phyloP scores from a whole-genome alignment of 2,329 filamentous ascomycete genomes.

The Domatiomyces catenatus region DNA sequence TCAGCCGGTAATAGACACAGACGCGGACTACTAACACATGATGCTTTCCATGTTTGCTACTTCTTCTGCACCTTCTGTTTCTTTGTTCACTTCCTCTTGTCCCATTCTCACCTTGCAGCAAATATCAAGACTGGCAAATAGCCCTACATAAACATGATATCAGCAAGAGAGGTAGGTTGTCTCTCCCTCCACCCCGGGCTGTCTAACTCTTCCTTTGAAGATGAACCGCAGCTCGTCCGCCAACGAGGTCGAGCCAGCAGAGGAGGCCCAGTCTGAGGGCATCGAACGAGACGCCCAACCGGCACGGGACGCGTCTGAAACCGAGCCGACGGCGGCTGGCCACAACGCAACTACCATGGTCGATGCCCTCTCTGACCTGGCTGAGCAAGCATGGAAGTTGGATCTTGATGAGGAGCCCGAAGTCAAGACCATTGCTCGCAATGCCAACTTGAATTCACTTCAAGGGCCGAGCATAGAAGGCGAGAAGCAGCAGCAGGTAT shows the following conservation, averaged over 20 bases:
- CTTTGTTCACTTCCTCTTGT: not conserved
- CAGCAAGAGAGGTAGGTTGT: not conserved
- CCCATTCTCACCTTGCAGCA: not conserved
- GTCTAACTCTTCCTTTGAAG: not conserved
- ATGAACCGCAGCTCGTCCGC: not conserved
- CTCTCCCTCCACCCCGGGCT: not conserved
- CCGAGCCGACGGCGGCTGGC: not conserved
- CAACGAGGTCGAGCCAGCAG: not conserved
- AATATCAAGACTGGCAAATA: not conserved
- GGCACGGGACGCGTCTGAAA: not conserved
- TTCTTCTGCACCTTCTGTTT: not conserved
- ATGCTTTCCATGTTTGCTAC: not conserved
- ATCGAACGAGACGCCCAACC: not conserved
- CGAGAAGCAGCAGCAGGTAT: not conserved
- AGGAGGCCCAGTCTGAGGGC: not conserved
- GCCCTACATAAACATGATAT: not conserved
- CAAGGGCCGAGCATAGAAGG: not conserved
- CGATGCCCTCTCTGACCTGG: not conserved
- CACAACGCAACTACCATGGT: not conserved
- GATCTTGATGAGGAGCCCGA: not conserved
- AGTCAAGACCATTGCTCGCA: not conserved
- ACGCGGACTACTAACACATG: not conserved
- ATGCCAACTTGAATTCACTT: not conserved
- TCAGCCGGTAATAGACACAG: not conserved
- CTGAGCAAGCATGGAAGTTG: not conserved